phyloP scores from a whole-genome alignment of 2,329 filamentous ascomycete species.

The Peltaster fructicola region DNA sequence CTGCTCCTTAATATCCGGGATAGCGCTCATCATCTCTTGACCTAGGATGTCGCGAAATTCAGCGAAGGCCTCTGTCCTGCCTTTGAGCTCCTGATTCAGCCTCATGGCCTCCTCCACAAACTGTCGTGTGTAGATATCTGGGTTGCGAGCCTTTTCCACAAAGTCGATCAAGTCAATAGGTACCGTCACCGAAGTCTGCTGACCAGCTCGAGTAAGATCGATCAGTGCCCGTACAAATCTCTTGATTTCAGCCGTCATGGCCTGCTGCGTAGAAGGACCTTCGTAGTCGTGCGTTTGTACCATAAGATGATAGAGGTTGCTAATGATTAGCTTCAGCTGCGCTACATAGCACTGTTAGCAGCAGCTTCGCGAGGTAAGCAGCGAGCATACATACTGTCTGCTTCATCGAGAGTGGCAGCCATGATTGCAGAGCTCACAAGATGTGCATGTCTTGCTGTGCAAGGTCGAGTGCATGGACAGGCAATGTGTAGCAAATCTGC shows the following conservation, averaged over 20 bases:
- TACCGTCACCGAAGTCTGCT: constrained; percentile 34
- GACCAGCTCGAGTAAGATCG: constrained; percentile 31
- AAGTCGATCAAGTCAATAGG: constrained; percentile 48
- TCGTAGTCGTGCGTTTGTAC: constrained; percentile 44
- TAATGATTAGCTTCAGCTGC: constrained; percentile 38
- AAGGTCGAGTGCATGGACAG: too few species aligned
- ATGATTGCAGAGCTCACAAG: too few species aligned
- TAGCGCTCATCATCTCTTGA: constrained; percentile 37
- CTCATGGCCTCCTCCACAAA: constrained; percentile 47
- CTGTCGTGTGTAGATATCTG: constrained; percentile 49
- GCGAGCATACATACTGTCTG: too few species aligned
- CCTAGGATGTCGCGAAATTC: constrained; percentile 41
- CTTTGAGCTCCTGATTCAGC: constrained; percentile 44
- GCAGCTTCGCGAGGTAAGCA: too few species aligned
- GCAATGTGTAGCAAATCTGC: too few species aligned
- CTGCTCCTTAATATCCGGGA: constrained; percentile 38
- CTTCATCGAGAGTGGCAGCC: too few species aligned
- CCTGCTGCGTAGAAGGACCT: constrained; percentile 36
- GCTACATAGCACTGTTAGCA: too few species aligned
- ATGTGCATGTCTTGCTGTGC: too few species aligned
- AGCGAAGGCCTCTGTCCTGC: constrained; percentile 41
- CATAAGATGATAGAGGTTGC: constrained; percentile 41
- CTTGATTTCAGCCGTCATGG: constrained; percentile 39
- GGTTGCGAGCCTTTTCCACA: constrained; percentile 44
- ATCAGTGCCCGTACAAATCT: constrained; percentile 35